A percentile compares a stretch with the other conserved stretches of the same genome.
phyloP scores from a whole-genome alignment of 2,329 filamentous ascomycete species.

The Fusarium cicatricum region DNA sequence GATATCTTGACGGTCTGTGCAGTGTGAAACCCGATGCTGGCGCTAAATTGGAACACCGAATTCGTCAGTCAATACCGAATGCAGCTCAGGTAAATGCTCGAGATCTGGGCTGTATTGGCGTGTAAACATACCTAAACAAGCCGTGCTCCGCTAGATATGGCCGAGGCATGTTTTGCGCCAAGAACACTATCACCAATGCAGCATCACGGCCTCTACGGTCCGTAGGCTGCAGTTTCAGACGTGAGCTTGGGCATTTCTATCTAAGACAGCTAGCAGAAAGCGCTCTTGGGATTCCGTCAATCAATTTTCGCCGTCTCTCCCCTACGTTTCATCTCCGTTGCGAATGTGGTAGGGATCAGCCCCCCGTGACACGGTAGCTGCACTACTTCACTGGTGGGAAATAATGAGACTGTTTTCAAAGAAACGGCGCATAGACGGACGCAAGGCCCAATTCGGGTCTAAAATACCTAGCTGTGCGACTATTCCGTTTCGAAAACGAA shows the following conservation, averaged over 20 bases:
- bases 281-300: slow-evolving; percentile 22
- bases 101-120: no score
- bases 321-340: background rate
- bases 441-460: slow-evolving; percentile 14
- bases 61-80: no score
- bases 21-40: no score
- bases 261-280: background rate
- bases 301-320: background rate
- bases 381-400: slow-evolving; percentile 24
- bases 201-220: background rate
- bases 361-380: background rate
- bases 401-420: slow-evolving; percentile 11
- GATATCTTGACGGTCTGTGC: no score
- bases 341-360: slow-evolving; percentile 9
- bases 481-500: slow-evolving; percentile 16
- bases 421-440: slow-evolving; percentile 4
- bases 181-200: background rate
- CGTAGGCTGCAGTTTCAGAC: background rate
- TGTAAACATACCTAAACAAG: no score
- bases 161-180: background rate
- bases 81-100: no score
- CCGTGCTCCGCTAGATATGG: no score
- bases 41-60: no score
- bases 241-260: background rate
- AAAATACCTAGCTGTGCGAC: slow-evolving; percentile 18